A percentile compares a stretch with the other conserved stretches of the same genome.
Evolutionary conservation across 805 yeast species (phyloP).

Genomic region (Yarrowia sp.): DNA sequence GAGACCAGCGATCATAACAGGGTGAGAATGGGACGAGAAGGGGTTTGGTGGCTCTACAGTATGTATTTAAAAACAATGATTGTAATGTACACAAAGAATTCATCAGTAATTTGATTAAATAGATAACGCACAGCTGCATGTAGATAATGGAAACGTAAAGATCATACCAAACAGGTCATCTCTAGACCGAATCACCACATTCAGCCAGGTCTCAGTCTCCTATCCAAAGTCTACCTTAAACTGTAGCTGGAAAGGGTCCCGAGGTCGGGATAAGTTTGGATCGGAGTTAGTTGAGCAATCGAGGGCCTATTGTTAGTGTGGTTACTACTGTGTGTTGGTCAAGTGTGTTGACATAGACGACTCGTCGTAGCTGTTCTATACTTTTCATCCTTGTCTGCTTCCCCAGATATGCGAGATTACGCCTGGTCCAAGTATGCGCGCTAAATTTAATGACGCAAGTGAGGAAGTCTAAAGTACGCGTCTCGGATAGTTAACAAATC

Average conservation of each 20-base stretch:
- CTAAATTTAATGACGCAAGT: conserved; percentile 31
- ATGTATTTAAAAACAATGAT: too few species aligned
- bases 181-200: too few species aligned
- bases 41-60: too few species aligned
- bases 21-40: background rate
- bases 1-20: background rate
- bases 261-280: background rate
- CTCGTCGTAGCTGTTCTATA: too few species aligned
- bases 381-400: background rate
- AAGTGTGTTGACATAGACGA: too few species aligned
- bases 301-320: background rate
- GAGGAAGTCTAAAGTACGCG: conserved; percentile 21
- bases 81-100: too few species aligned
- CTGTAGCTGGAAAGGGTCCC: background rate
- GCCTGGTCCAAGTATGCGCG: conserved; percentile 25
- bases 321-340: background rate
- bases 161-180: too few species aligned
- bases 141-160: background rate
- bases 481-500: background rate
- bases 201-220: background rate
- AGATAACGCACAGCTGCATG: conserved; percentile 1
- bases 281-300: background rate
- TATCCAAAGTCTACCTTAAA: conserved; percentile 1
- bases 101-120: background rate
- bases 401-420: conserved; percentile 39